Evolutionary conservation across 179 eudicot genomes (phyloP).

Genomic region (Sideroxylon spinosum): DNA sequence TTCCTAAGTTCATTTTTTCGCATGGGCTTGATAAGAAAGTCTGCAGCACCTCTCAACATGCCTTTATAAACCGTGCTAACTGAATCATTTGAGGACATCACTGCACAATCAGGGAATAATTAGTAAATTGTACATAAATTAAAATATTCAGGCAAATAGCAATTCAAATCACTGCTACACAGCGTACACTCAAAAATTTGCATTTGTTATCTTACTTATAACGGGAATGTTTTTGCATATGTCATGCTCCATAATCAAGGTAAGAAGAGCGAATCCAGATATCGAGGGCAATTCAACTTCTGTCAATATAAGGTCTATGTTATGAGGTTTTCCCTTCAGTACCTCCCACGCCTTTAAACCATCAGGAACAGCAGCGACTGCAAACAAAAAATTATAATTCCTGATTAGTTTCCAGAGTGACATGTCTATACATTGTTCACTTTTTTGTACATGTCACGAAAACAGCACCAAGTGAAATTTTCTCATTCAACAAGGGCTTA

Average conservation of each 20-base stretch:
- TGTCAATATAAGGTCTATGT: constrained; percentile 75
- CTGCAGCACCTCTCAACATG: constrained; percentile 84
- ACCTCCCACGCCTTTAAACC: constrained; percentile 96
- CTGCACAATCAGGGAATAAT: constrained; percentile 40
- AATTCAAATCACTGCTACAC: background rate
- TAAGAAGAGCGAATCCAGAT: constrained; percentile 78
- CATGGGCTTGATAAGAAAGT: constrained; percentile 84
- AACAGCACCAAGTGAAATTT: background rate
- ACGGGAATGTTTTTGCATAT: constrained; percentile 84
- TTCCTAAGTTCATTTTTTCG: constrained; percentile 81
- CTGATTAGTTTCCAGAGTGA: background rate
- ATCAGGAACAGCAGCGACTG: constrained; percentile 83
- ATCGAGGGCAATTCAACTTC: constrained; percentile 82
- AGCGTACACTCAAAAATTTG: background rate
- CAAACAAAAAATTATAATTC: constrained; percentile 14
- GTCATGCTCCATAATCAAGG: constrained; percentile 78
- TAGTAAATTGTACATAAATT: background rate
- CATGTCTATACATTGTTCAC: too few species aligned
- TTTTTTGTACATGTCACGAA: too few species aligned
- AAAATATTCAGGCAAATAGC: background rate
- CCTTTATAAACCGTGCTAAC: constrained; percentile 78
- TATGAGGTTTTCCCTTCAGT: constrained; percentile 54
- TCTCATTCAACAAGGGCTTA: background rate
- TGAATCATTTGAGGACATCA: constrained; percentile 83
- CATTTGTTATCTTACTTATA: constrained; percentile 56